phyloP scores from a whole-genome alignment of 352 stramenopile genomes.

The Blastocystis sp. region DNA sequence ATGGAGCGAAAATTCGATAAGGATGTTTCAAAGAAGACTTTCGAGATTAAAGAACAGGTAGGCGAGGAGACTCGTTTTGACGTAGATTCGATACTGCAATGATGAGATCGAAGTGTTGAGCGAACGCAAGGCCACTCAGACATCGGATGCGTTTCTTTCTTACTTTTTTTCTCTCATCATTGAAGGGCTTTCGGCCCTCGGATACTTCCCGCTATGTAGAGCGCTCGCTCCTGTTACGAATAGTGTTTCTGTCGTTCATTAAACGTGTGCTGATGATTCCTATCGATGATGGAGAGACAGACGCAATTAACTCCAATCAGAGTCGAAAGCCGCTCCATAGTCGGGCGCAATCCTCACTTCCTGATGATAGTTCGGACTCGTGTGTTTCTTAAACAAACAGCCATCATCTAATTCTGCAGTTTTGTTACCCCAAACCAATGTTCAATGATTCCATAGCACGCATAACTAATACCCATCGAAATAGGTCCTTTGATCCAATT shows the following conservation, averaged over 20 bases:
- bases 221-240: not conserved
- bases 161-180: constrained; percentile 31
- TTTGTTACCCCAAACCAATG: constrained; percentile 66
- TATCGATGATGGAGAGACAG: not conserved
- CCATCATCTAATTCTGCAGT: constrained; percentile 51
- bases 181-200: not conserved
- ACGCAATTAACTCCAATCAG: not conserved
- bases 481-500: constrained; percentile 84
- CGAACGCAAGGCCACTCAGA: not conserved
- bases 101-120: constrained; percentile 50
- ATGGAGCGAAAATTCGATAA: not conserved
- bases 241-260: constrained; percentile 32
- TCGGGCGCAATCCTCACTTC: not conserved
- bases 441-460: constrained; percentile 77
- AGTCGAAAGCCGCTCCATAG: not conserved
- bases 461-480: constrained; percentile 79
- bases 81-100: not conserved
- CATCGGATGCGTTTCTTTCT: not conserved
- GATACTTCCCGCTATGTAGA: not conserved
- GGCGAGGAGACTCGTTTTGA: not conserved
- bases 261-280: constrained; percentile 22
- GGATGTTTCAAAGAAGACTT: not conserved
- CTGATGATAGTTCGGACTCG: not conserved
- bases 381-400: not conserved
- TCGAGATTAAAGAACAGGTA: not conserved